Percentiles rank a stretch among this genome's conserved stretches.
Conservation (phyloP, 2,329 filamentous ascomycete genomes). For the Sphaerulina populicola region DNA sequence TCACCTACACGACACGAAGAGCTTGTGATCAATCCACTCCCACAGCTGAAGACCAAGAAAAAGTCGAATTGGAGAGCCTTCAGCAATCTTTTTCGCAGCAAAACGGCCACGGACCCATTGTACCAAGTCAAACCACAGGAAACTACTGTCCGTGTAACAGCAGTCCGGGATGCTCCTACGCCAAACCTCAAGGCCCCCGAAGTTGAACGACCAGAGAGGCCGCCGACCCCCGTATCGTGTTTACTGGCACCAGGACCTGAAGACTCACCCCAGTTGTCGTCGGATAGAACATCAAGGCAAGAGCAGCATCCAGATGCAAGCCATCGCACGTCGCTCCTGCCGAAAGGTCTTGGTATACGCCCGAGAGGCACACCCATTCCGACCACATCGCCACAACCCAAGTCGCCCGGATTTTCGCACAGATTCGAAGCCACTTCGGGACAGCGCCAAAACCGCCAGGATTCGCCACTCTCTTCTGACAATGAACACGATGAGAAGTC, state of each 20-base stretch:
- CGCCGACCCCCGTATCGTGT: slow-evolving; percentile 6
- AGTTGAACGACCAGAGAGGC: not conserved
- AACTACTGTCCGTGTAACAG: not conserved
- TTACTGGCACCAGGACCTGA: slow-evolving; percentile 8
- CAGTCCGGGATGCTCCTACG: not conserved
- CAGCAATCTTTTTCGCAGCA: slow-evolving; percentile 23
- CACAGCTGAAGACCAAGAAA: slow-evolving; percentile 19
- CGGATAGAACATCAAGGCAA: slow-evolving; percentile 4
- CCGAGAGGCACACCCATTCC: not conserved
- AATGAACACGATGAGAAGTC: not conserved
- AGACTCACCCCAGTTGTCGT: not conserved
- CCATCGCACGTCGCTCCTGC: slow-evolving; percentile 2
- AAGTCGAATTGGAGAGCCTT: slow-evolving; percentile 28
- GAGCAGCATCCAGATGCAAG: slow-evolving; percentile 1
- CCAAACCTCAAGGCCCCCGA: not conserved
- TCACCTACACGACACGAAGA: slow-evolving; percentile 4
- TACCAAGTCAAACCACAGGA: slow-evolving; percentile 3
- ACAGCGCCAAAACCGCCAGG: slow-evolving; percentile 6
- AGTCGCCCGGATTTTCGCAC: slow-evolving; percentile 8
- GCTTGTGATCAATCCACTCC: not conserved
- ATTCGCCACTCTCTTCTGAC: slow-evolving; percentile 12
- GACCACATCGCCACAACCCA: not conserved
- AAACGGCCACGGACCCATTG: slow-evolving; percentile 3
- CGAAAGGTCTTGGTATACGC: not conserved
- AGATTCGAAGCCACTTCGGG: slow-evolving; percentile 15